phyloP scores from a whole-genome alignment of 106 monocot species.

The Platanthera zijinensis region DNA sequence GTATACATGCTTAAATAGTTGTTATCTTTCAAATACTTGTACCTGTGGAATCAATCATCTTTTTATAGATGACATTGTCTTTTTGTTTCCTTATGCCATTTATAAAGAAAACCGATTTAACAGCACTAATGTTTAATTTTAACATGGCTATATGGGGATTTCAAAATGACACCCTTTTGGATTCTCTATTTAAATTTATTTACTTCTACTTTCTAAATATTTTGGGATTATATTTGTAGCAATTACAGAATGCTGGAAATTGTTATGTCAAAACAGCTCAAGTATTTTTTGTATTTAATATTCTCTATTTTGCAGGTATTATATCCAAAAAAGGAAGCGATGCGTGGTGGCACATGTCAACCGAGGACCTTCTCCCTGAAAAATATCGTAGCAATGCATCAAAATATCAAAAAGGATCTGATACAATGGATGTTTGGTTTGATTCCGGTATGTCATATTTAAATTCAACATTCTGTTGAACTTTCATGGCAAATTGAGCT shows the following conservation, averaged over 20 bases:
- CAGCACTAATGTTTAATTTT: neutral
- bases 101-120: neutral
- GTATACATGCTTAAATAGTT: neutral
- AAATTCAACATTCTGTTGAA: neutral
- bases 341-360: constrained; percentile 98
- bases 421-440: constrained; percentile 99
- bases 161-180: neutral
- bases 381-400: constrained; percentile 68
- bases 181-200: neutral
- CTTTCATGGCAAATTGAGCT: neutral
- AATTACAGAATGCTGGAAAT: neutral
- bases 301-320: constrained; percentile 43
- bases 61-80: neutral
- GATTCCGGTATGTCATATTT: constrained; percentile 64
- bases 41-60: neutral
- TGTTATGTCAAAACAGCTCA: neutral
- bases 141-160: neutral
- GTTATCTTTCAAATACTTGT: neutral
- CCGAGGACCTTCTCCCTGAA: constrained; percentile 88
- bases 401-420: constrained; percentile 81
- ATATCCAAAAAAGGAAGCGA: constrained; percentile 76
- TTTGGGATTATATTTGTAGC: neutral
- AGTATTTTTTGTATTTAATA: neutral
- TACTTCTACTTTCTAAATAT: neutral
- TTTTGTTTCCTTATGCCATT: neutral